These are phyloP conservation scores for Rubia yunnanensis DNA, from an alignment of 257 asterid species.

Conservation along the genomic window DNA sequence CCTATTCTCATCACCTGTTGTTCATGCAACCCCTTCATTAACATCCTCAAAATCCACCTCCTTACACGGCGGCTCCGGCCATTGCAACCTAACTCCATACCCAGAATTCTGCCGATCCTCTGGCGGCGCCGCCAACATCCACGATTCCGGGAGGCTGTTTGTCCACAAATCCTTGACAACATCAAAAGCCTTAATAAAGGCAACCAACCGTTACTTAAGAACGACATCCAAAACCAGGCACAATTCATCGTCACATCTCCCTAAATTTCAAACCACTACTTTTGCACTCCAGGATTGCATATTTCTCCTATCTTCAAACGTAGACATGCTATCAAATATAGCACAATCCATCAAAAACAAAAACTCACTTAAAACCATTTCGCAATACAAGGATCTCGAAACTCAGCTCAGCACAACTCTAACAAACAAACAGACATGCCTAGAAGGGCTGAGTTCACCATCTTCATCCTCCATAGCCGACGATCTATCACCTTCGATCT, in stretches of 20 bases:
- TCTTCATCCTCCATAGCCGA: slow-evolving; percentile 8
- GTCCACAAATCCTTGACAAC: background rate
- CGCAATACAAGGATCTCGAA: slow-evolving; percentile 2
- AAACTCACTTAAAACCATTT: slow-evolving; percentile 3
- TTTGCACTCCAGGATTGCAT: slow-evolving; percentile 2
- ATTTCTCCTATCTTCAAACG: slow-evolving; percentile 16
- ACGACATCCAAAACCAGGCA: too few relatives aligned
- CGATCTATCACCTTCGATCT: slow-evolving; percentile 10
- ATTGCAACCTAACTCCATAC: background rate
- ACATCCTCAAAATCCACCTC: background rate
- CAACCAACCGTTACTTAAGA: background rate
- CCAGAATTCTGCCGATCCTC: background rate
- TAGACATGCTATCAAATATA: slow-evolving; percentile 8
- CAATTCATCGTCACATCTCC: background rate
- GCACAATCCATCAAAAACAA: background rate
- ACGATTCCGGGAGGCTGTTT: background rate
- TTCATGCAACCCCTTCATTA: background rate
- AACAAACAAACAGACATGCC: slow-evolving; percentile 24
- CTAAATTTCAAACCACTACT: background rate
- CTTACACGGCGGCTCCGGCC: background rate
- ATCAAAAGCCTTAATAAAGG: background rate
- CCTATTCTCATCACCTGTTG: background rate
- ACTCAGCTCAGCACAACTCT: slow-evolving; percentile 26
- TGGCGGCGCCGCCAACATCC: background rate
- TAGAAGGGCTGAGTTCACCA: slow-evolving; percentile 11